A percentile compares a stretch with the other conserved stretches of the same genome.
Evolutionary conservation across 768 basidiomycete genomes (phyloP).

Genomic region (Hericium alpestre): DNA sequence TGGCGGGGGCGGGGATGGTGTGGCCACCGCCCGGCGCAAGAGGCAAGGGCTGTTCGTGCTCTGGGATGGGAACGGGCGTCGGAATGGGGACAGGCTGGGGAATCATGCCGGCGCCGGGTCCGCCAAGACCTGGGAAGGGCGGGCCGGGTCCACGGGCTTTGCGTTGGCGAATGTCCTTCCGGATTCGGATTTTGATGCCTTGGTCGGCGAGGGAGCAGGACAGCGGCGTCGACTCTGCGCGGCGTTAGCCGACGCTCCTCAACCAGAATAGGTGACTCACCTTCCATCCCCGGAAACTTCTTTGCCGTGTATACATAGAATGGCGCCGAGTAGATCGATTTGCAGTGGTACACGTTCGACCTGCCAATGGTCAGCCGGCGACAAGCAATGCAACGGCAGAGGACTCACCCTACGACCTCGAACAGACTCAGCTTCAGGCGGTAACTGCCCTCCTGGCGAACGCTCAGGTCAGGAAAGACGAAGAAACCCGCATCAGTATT

Average conservation of each 20-base stretch:
- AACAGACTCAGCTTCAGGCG: conserved; percentile 65
- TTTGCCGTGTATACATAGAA: conserved; percentile 96
- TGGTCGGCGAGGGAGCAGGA: conserved; percentile 91
- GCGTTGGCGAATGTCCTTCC: conserved; percentile 81
- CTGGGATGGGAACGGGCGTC: conserved; percentile 8
- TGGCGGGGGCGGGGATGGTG: background rate
- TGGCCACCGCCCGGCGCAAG: conserved; percentile 2
- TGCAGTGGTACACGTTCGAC: conserved; percentile 81
- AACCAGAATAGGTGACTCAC: conserved; percentile 29
- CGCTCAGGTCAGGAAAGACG: conserved; percentile 90
- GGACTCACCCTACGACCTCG: conserved; percentile 84
- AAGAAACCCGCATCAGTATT: conserved; percentile 82
- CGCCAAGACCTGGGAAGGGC: conserved; percentile 7
- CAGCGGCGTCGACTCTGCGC: conserved; percentile 73
- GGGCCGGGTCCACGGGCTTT: conserved; percentile 36
- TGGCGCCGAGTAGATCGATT: conserved; percentile 75
- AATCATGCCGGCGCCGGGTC: conserved; percentile 3
- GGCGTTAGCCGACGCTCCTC: background rate
- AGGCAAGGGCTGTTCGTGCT: conserved; percentile 2
- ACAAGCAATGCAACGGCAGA: background rate
- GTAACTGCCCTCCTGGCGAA: conserved; percentile 87
- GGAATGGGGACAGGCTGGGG: background rate
- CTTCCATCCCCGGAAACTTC: conserved; percentile 95
- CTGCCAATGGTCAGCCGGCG: conserved; percentile 25
- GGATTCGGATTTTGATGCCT: conserved; percentile 89